These are phyloP conservation scores for Galeopsis tetrahit DNA, from an alignment of 257 asterid species.

Conservation along the genomic window DNA sequence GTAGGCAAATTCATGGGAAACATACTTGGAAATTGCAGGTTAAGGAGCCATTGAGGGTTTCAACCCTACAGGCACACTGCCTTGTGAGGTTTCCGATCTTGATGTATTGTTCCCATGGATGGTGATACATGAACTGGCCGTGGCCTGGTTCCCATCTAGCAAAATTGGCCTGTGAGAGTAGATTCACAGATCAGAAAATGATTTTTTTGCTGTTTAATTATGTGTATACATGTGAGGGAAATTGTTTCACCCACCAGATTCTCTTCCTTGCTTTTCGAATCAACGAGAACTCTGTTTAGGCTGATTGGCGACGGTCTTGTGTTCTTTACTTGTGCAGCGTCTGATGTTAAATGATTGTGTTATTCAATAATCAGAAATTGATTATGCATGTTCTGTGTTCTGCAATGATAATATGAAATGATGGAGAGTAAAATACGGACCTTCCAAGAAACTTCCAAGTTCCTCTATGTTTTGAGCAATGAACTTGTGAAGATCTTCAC, in stretches of 20 bases:
- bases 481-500: constrained; percentile 71
- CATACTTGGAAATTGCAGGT: constrained; percentile 52
- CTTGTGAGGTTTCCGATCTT: constrained; percentile 67
- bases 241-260: constrained; percentile 54
- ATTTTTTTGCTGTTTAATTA: background rate
- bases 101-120: constrained; percentile 88
- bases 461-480: constrained; percentile 54
- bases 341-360: constrained; percentile 31
- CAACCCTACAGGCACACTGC: constrained; percentile 62
- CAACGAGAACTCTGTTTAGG: constrained; percentile 51
- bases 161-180: constrained; percentile 61
- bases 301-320: constrained; percentile 28
- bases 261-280: constrained; percentile 71
- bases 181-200: constrained; percentile 16
- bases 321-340: constrained; percentile 28
- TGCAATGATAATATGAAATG: background rate
- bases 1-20: background rate
- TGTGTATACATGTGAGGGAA: background rate
- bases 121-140: constrained; percentile 68
- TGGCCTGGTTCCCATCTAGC: constrained; percentile 95
- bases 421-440: constrained; percentile 32
- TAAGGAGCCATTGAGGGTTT: constrained; percentile 55
- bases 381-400: background rate
- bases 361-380: background rate
- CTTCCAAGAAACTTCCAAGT: constrained; percentile 70